phyloP scores from a whole-genome alignment of 495 filamentous ascomycete genomes.

The Neurospora africana region DNA sequence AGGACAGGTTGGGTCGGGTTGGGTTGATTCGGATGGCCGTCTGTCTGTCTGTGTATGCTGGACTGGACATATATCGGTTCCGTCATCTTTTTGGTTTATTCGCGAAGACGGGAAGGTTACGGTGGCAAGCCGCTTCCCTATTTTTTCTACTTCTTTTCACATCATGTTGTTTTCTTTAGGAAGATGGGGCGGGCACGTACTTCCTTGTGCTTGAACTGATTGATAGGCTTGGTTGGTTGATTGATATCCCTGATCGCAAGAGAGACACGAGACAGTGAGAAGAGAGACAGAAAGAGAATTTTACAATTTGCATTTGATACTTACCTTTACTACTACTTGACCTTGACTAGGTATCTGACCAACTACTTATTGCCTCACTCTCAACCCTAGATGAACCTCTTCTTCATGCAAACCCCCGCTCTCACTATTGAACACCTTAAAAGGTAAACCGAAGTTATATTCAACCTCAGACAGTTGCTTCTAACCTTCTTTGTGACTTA shows the following conservation, averaged over 20 bases:
- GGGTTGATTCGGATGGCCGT: neutral
- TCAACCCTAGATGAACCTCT: too few species aligned
- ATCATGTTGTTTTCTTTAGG: slow-evolving; percentile 1
- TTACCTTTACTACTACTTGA: neutral
- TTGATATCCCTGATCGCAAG: neutral
- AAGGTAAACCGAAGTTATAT: too few species aligned
- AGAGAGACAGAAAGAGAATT: neutral
- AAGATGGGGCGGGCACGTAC: neutral
- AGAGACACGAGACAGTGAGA: neutral
- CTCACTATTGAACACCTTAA: too few species aligned
- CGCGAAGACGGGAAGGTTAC: neutral
- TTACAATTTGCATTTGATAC: neutral
- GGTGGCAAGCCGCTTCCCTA: neutral
- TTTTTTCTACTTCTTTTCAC: slow-evolving; percentile 2
- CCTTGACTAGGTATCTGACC: too few species aligned
- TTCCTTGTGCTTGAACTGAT: neutral
- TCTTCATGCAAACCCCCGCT: too few species aligned
- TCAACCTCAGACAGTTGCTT: too few species aligned
- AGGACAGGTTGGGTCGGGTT: neutral
- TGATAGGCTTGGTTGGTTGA: neutral
- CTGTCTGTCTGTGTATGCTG: neutral
- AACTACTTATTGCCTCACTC: too few species aligned
- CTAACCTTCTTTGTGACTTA: too few species aligned
- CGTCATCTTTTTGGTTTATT: slow-evolving; percentile 1
- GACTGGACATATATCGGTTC: slow-evolving; percentile 2